Percentiles rank a stretch among this genome's conserved stretches.
phyloP scores from a whole-genome alignment of 495 filamentous ascomycete genomes.

The Amniculicola lignicola region DNA sequence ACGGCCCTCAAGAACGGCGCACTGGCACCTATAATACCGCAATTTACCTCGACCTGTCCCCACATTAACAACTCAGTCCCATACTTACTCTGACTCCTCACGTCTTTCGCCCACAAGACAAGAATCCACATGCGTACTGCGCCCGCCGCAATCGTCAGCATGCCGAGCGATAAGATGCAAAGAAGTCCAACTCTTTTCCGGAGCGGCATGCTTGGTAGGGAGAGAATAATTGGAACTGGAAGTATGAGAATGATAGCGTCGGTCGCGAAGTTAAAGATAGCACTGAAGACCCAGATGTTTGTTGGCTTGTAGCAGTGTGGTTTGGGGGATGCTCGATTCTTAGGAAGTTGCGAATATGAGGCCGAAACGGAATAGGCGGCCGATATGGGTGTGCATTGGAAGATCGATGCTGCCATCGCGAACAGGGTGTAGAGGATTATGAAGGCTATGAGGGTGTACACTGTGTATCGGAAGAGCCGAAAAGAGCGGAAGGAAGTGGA shows the following conservation, averaged over 20 bases:
- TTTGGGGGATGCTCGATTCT: not conserved
- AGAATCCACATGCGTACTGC: constrained; percentile 6
- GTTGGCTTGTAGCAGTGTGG: constrained; percentile 9
- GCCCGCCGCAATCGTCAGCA: constrained; percentile 2
- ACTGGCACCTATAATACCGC: constrained; percentile 16
- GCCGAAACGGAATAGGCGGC: constrained; percentile 2
- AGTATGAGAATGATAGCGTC: constrained; percentile 10
- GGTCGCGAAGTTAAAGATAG: constrained; percentile 9
- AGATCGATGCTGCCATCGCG: not conserved
- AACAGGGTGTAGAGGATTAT: not conserved
- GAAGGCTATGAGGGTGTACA: not conserved
- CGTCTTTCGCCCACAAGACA: not conserved
- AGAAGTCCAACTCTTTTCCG: constrained; percentile 4
- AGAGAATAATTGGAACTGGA: not conserved
- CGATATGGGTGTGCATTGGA: constrained; percentile 6
- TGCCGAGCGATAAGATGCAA: constrained; percentile 12
- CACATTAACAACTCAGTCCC: constrained; percentile 8
- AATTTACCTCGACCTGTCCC: constrained; percentile 10
- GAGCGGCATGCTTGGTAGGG: not conserved
- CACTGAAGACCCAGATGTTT: constrained; percentile 13
- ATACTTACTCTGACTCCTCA: not conserved
- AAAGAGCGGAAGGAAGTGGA: not conserved
- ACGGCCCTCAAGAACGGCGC: constrained; percentile 4
- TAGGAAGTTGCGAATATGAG: not conserved
- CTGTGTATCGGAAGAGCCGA: not conserved